phyloP scores from a whole-genome alignment of 768 basidiomycete genomes.

The Amanita rimosa region DNA sequence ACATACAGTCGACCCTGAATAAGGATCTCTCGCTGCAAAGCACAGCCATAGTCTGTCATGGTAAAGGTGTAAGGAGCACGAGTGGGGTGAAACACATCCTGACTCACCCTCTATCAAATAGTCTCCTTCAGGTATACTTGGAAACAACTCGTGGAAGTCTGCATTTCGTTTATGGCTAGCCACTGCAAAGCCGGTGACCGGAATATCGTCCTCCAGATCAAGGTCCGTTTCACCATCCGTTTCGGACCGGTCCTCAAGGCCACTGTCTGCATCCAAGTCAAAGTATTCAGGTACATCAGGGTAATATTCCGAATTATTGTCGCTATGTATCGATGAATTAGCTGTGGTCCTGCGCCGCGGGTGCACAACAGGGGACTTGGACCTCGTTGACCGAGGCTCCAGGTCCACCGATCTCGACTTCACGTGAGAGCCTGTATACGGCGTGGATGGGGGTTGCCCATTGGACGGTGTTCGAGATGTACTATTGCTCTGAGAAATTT shows the following conservation, averaged over 20 bases:
- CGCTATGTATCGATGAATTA: conserved; percentile 19
- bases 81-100: background rate
- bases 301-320: conserved; percentile 21
- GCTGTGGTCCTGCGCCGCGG: conserved; percentile 8
- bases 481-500: conserved; percentile 9
- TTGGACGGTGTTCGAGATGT: conserved; percentile 7
- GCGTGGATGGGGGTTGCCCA: conserved; percentile 3
- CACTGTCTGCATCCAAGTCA: conserved; percentile 26
- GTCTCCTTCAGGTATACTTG: conserved; percentile 83
- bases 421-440: conserved; percentile 7
- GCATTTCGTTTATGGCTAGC: conserved; percentile 91
- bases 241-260: conserved; percentile 22
- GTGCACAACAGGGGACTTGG: conserved; percentile 11
- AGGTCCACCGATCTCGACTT: conserved; percentile 10
- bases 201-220: conserved; percentile 57
- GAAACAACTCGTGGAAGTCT: conserved; percentile 93
- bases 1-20: conserved; percentile 95
- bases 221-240: conserved; percentile 23
- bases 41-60: conserved; percentile 87
- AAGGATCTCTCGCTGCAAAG: conserved; percentile 89
- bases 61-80: background rate
- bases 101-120: conserved; percentile 91
- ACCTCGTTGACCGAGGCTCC: conserved; percentile 7
- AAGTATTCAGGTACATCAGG: conserved; percentile 13
- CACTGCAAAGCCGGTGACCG: conserved; percentile 94